phyloP scores from a whole-genome alignment of 768 basidiomycete genomes.

The Dioszegia aurantiaca region DNA sequence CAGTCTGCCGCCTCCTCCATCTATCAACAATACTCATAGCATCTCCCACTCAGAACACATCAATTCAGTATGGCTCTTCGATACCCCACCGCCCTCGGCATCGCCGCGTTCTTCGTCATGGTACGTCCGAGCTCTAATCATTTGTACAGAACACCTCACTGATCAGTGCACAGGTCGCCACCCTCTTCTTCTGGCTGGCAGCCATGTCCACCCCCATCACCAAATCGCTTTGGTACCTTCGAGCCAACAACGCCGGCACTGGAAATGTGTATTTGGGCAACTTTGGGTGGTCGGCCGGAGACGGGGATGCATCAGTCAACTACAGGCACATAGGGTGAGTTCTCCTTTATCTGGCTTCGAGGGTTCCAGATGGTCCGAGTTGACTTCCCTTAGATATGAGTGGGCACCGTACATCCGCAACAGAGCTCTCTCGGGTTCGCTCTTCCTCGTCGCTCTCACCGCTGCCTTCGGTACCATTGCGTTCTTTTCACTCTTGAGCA shows the following conservation, averaged over 20 bases:
- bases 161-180: slow-evolving; percentile 24
- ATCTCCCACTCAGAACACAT: too few species aligned
- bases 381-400: slow-evolving; percentile 35
- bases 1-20: too few species aligned
- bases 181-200: slow-evolving; percentile 48
- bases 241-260: slow-evolving; percentile 19
- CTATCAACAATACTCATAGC: too few species aligned
- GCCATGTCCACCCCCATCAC: slow-evolving; percentile 44
- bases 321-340: slow-evolving; percentile 38
- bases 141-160: background rate
- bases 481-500: slow-evolving; percentile 29
- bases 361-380: too few species aligned
- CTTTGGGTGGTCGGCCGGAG: slow-evolving; percentile 38
- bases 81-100: slow-evolving; percentile 23
- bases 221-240: slow-evolving; percentile 42
- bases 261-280: slow-evolving; percentile 36
- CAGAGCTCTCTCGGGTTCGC: slow-evolving; percentile 32
- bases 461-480: slow-evolving; percentile 41
- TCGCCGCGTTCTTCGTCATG: slow-evolving; percentile 40
- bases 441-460: slow-evolving; percentile 45
- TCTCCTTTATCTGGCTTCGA: too few species aligned
- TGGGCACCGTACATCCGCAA: slow-evolving; percentile 31
- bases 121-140: slow-evolving; percentile 22
- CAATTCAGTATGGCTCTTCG: slow-evolving; percentile 7
- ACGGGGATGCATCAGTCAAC: slow-evolving; percentile 5